Conservation (phyloP, 345 rosid genomes). For the Eucalyptus leucophloia region DNA sequence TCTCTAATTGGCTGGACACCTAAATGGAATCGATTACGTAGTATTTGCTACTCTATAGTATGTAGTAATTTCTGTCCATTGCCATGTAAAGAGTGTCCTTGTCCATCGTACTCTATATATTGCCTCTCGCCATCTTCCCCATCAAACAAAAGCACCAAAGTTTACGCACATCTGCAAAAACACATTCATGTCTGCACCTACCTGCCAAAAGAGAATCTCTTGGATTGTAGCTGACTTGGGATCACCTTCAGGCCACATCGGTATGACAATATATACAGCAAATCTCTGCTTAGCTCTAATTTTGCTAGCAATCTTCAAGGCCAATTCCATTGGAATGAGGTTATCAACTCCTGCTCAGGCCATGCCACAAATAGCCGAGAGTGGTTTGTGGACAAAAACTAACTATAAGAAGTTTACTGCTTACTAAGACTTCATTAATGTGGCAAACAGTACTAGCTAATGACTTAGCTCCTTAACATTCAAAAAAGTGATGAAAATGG, state of each 20-base stretch:
- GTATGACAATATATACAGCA: conserved; percentile 70
- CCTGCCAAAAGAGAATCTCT: conserved; percentile 99
- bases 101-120: not conserved
- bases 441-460: not conserved
- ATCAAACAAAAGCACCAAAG: not conserved
- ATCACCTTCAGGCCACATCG: conserved; percentile 99
- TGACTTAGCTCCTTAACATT: not conserved
- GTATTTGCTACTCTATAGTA: not conserved
- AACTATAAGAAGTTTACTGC: not conserved
- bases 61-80: not conserved
- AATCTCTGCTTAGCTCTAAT: conserved; percentile 82
- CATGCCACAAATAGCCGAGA: not conserved
- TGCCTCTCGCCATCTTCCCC: not conserved
- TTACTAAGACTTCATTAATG: not conserved
- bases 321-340: conserved; percentile 92
- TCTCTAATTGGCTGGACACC: not conserved
- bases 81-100: not conserved
- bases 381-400: not conserved
- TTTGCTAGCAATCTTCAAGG: conserved; percentile 83
- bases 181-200: not conserved
- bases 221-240: conserved; percentile 73
- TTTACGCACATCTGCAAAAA: not conserved
- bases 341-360: conserved; percentile 74
- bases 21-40: not conserved
- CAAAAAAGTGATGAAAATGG: not conserved